Percentiles rank a stretch among this genome's conserved stretches.
Conservation (phyloP, 2,329 filamentous ascomycete species). For the Ophiobolus disseminans region DNA sequence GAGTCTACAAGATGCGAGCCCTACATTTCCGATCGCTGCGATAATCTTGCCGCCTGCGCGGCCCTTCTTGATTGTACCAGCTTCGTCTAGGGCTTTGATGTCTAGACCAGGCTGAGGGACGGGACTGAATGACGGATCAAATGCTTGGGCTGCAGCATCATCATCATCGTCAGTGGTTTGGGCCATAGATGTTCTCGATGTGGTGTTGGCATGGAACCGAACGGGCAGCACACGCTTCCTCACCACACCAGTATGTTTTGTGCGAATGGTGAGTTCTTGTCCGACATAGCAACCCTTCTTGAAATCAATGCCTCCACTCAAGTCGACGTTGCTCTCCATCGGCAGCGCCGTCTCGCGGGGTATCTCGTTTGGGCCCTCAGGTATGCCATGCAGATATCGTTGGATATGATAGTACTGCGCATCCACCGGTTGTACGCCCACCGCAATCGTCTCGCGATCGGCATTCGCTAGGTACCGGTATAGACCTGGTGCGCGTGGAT, state of each 20-base stretch:
- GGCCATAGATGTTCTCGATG: neutral
- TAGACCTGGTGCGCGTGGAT: constrained; percentile 30
- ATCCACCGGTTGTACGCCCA: constrained; percentile 30
- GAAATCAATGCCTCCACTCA: constrained; percentile 86
- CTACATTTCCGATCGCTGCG: constrained; percentile 80
- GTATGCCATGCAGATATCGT: constrained; percentile 78
- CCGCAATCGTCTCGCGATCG: constrained; percentile 2
- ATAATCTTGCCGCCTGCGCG: constrained; percentile 84
- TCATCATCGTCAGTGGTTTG: no score
- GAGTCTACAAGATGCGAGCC: constrained; percentile 83
- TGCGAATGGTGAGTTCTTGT: constrained; percentile 95
- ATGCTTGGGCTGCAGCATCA: no score
- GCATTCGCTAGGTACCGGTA: constrained; percentile 11
- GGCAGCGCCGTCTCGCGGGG: constrained; percentile 74
- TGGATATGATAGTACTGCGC: constrained; percentile 71
- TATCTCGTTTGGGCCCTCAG: constrained; percentile 86
- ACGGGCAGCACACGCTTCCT: constrained; percentile 88
- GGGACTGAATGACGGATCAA: constrained; percentile 43
- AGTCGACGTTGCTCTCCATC: constrained; percentile 87
- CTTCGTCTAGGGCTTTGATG: constrained; percentile 59
- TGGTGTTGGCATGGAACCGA: constrained; percentile 64
- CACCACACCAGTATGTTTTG: constrained; percentile 91
- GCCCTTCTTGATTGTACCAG: constrained; percentile 54
- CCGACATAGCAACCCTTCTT: constrained; percentile 97
- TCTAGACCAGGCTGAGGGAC: constrained; percentile 56